Evolutionary conservation across 495 filamentous ascomycete genomes (phyloP), one percentile per base, ranked within the genome.

Genomic region (Thozetella sp.): DNA sequence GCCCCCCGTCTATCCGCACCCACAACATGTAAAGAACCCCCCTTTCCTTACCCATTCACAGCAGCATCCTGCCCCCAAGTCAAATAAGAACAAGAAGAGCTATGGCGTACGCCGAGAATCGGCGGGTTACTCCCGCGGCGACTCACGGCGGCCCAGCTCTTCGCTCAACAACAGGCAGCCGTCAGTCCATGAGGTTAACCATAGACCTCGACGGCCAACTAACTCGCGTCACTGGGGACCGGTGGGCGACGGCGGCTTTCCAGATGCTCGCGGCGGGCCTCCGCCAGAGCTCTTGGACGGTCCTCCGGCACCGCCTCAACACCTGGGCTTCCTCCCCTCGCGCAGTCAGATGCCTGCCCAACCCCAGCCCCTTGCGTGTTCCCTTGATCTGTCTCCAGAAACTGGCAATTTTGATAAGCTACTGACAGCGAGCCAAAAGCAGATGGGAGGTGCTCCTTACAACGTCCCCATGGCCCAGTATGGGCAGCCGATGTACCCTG

Each of bases 351-450:
- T 69, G 57, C 59, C 72, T 56, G 64, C 72, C 58, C 59, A 75
- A 60, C 66, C 72, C 65, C 67, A 75, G 62, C 68, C 72, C 30
- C 73, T 73, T 54, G 56, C 62, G 51, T 63, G 66, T 52, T 65
- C 62, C 25, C 61, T 80, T 65, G 83, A 92, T 76, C 64, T 93
- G 57, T 88, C 90, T 34, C 89, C 88, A 57, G 83, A 86, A 63
- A 87, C 78, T 67, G 85, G 86, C 58, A 74, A 84, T 51, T 92
- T 91, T 82, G 89, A 94, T 67, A 81, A 85, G 51, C 81, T 81
- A 88, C 90, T 96, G 80, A 93, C 87, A 60, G 72, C 57, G 54
- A 70, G 63, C 51, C 74, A 85, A 67, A 78, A 84, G 77, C 81
- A 87, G 82, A 82, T 80, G 63, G 85, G 43, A 48, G 43, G 43